These are phyloP conservation scores for Vanrija sp. DNA, from an alignment of 1,284 basidiomycete genomes.

Conservation along the genomic window DNA sequence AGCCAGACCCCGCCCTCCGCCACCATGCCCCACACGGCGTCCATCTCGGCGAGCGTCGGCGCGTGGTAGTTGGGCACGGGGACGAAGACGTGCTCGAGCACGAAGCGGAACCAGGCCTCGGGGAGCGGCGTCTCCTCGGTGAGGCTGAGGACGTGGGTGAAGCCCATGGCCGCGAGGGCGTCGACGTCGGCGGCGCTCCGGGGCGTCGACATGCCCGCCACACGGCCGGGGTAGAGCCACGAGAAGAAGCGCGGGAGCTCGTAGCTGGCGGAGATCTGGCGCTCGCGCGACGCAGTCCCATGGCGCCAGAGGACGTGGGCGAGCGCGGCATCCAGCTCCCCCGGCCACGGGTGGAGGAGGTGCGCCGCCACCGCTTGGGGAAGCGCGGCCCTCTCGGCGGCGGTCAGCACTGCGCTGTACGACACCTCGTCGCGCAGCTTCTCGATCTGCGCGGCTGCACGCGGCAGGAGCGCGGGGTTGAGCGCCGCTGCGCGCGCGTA, in stretches of 20 bases:
- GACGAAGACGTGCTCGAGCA: constrained; percentile 57
- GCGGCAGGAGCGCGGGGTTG: constrained; percentile 33
- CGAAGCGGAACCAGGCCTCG: constrained; percentile 53
- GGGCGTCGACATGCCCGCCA: constrained; percentile 62
- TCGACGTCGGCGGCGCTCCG: constrained; percentile 55
- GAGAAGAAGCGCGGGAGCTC: constrained; percentile 58
- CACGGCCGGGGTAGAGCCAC: constrained; percentile 59
- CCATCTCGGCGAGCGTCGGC: constrained; percentile 61
- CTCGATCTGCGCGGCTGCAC: not conserved
- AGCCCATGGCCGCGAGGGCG: constrained; percentile 53
- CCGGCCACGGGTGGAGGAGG: constrained; percentile 53
- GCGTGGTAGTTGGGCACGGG: constrained; percentile 57
- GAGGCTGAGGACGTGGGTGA: constrained; percentile 59
- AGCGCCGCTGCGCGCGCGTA: constrained; percentile 54
- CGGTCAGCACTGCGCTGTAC: constrained; percentile 53
- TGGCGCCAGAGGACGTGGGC: constrained; percentile 13
- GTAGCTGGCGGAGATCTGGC: constrained; percentile 45
- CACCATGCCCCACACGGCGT: constrained; percentile 55
- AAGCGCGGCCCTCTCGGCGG: constrained; percentile 47
- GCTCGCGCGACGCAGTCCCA: constrained; percentile 11
- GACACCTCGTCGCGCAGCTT: constrained; percentile 34
- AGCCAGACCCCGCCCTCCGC: constrained; percentile 53
- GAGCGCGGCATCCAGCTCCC: constrained; percentile 37
- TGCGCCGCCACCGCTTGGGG: constrained; percentile 29
- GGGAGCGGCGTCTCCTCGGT: constrained; percentile 58